Conservation (phyloP, 2,329 filamentous ascomycete genomes). For the Aureobasidium mangrovei region DNA sequence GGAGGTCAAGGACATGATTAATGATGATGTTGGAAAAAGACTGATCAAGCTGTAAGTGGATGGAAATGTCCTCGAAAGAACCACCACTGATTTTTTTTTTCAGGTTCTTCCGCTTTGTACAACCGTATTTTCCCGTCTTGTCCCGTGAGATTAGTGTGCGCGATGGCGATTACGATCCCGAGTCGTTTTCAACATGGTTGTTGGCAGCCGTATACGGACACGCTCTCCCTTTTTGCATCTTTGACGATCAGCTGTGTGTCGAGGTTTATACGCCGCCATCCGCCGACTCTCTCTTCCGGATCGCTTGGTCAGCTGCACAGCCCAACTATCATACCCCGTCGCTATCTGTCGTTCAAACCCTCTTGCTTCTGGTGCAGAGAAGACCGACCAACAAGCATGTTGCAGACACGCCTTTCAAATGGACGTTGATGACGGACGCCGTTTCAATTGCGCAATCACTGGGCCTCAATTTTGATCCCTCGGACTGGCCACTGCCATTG, state of each 20-base stretch:
- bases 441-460: constrained; percentile 51
- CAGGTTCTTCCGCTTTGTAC: constrained; percentile 34
- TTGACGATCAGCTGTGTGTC: constrained; percentile 33
- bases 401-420: constrained; percentile 28
- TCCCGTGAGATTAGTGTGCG: constrained; percentile 28
- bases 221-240: constrained; percentile 36
- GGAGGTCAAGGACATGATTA: constrained; percentile 26
- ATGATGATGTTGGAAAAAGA: constrained; percentile 27
- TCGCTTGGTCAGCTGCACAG: constrained; percentile 26
- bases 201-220: constrained; percentile 37
- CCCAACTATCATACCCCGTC: constrained; percentile 25
- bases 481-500: constrained; percentile 51
- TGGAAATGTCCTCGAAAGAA: neutral
- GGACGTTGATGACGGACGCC: constrained; percentile 26
- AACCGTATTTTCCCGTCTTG: constrained; percentile 38
- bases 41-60: constrained; percentile 29
- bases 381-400: constrained; percentile 27
- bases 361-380: constrained; percentile 27
- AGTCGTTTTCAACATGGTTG: constrained; percentile 30
- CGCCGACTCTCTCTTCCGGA: constrained; percentile 25
- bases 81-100: neutral
- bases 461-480: constrained; percentile 53
- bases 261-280: constrained; percentile 28
- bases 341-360: constrained; percentile 25
- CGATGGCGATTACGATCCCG: constrained; percentile 24